Base-by-base conservation (phyloP, 2,329 filamentous ascomycete genomes). In the Paecilomyces sp. region DNA sequence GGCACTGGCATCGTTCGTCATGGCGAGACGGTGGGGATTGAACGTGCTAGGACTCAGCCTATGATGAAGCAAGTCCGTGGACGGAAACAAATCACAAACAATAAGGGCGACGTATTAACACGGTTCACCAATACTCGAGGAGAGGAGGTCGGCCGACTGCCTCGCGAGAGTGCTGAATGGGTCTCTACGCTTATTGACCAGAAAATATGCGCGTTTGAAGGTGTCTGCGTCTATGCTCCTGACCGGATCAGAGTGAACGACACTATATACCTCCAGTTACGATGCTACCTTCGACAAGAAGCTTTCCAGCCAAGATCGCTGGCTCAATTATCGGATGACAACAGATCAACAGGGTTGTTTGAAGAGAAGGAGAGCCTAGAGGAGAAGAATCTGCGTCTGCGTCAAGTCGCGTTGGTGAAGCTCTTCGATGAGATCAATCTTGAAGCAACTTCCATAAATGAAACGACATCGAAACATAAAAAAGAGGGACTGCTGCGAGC, bases 181-280 rank as follows among this genome's bases (percentile, higher is more conserved):
- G 90, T 97, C 5, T 96, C 94, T 3, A 88, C 92, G 0, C 77
- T 99, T 65, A 86, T 97, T 57, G 94, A 99, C 69, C 92, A 97
- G 72, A 88, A 89, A 33, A 83, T 97, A 3, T 97, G 92, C 78
- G 84, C 79, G 24, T 96, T 99, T 62, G 90, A 96, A 65, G 94
- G 90, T 5, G 86, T 84, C 12, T 96, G 92, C 68, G 91, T 99
- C 1, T 97, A 90, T 73, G 90, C 90, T 0, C 92, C 92, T 0
- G 93, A 97, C 59, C 82, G 85, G 54, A 76, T 97, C 55, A 83
- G 90, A 56, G 94, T 92, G 8, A 96, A 96, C 68, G 94, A 99
- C 68, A 97, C 92, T 0, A 83, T 99, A n/a, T 96, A 93, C 67
- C 74, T 99, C 6, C 94, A 99, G 72, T 76, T 99, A 53, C 83